Base-by-base conservation (phyloP, 1,284 basidiomycete species). In the Rhodofomes roseus region DNA sequence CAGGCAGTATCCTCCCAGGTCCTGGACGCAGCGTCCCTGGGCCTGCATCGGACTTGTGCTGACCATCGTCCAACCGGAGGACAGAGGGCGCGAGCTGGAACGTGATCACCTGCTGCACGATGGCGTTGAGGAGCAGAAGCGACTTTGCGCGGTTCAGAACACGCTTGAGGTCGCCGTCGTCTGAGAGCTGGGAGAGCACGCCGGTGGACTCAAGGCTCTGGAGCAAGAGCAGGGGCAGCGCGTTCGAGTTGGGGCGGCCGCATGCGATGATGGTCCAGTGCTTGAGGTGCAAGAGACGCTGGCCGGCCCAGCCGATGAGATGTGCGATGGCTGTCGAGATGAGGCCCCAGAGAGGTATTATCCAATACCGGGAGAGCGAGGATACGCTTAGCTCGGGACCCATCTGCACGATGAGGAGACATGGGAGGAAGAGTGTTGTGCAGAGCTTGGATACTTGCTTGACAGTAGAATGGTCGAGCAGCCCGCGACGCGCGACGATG, bases 201-300 rank as follows among this genome's bases (percentile, higher is more conserved):
- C 70, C 71, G 8, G 71, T 69, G 44, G 62, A 54, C 55, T 63
- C 61, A 55, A 72, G 66, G 22, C 68, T 66, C 57, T 72, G 66
- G 29, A 73, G 61, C 8, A 73, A 64, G 25, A 73, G 68, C 12
- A 74, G 64, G 4, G 72, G 71, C 34, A 74, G 70, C 16, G 71
- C 71, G 60, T 67, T 73, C 43, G 68, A 62, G 61, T 73, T 74
- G 8, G 72, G 68, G n/a, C 72, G 67, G 20, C 72, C 72, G 44
- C 69, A 62, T 1, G 71, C 72, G 55, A 70, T 64, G 60, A 73
- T 65, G 55, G 70, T 70, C 72, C 72, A 74, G 54, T 69, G 60
- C 2, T 67, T 69, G 16, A 73, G 65, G 39, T 55, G 55, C 23
- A 73, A 44, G 40, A 63, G 54, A 41, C 56, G 56, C 41, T 70